Evolutionary conservation across 257 asterid genomes (phyloP).

Genomic region (Asclepias syriaca): DNA sequence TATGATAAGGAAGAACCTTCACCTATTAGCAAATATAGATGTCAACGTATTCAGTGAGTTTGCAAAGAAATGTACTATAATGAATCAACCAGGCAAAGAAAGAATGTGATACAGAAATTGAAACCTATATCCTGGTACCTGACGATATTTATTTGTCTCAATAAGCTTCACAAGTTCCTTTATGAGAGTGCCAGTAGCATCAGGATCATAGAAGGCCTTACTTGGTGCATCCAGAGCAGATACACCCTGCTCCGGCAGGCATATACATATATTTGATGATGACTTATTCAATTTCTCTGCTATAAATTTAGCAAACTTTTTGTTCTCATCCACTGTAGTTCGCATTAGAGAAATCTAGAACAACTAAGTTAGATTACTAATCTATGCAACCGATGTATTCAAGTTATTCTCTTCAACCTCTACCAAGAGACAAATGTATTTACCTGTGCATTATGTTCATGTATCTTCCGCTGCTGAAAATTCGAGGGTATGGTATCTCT

Average conservation of each 20-base stretch:
- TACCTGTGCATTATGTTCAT: conserved; percentile 88
- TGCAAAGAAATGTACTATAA: conserved; percentile 4
- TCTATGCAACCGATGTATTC: neutral
- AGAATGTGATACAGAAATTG: conserved; percentile 17
- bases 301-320: conserved; percentile 77
- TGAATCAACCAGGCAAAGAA: conserved; percentile 11
- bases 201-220: conserved; percentile 73
- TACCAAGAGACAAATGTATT: conserved; percentile 9
- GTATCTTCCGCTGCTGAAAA: conserved; percentile 58
- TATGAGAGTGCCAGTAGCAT: conserved; percentile 66
- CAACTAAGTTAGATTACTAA: conserved; percentile 5
- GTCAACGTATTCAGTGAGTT: neutral
- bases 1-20: conserved; percentile 68
- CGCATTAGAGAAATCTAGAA: conserved; percentile 80
- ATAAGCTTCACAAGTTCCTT: conserved; percentile 58
- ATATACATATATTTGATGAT: conserved; percentile 60
- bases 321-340: conserved; percentile 74
- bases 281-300: conserved; percentile 75
- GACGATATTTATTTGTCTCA: conserved; percentile 50
- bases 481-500: conserved; percentile 59
- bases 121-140: conserved; percentile 41
- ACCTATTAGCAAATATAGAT: conserved; percentile 44
- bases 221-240: conserved; percentile 92
- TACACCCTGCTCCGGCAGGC: conserved; percentile 83
- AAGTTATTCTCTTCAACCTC: neutral